Evolutionary conservation across 768 basidiomycete species (phyloP), one percentile per base, ranked within the genome.

Genomic region (Cystofilobasidium bisporidii): DNA sequence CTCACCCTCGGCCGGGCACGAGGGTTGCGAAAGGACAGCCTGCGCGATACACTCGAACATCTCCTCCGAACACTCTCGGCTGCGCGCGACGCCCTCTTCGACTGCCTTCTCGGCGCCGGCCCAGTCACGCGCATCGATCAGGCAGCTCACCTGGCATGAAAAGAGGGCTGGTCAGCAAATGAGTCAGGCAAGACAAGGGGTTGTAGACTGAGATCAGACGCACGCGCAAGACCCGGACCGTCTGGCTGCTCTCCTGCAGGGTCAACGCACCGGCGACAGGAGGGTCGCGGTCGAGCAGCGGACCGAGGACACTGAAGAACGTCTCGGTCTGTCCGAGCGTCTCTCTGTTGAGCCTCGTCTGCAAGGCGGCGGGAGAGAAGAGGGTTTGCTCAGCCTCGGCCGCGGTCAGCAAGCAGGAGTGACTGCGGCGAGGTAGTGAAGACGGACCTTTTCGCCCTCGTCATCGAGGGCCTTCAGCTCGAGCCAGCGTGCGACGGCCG

Each of bases 1-100:
- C 24, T 41, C 50, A 32, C 47, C 24, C 8, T 58, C 48, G 15
- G 41, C 30, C 3, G 67, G 67, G 41, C 61, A 63, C 3, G 28
- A 17, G 1, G 38, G 15, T 9, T 55, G 47, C 17, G 61, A 63
- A 55, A 53, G 63, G 22, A 68, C 33, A 43, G 63, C 38, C 32
- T 68, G 50, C 22, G 61, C 55, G 20, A 68, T 30, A 5, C 40
- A 57, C 43, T 68, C 65, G 48, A 60, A 68, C 10, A 57, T 43
- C 60, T 4, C 22, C 60, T 43, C 40, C 3, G n/a, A 43, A 9
- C 60, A 61, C 18, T 43, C 53, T 2, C 30, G 2, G 3, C 28
- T 30, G 26, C 26, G 53, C 30, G 11, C 53, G 30, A 22, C 9
- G 12, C 10, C 53, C 2, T 56, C 53, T 5, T 56, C 30, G 28